Base-by-base conservation (phyloP, 495 filamentous ascomycete species). In the Daldinia caldariorum region DNA sequence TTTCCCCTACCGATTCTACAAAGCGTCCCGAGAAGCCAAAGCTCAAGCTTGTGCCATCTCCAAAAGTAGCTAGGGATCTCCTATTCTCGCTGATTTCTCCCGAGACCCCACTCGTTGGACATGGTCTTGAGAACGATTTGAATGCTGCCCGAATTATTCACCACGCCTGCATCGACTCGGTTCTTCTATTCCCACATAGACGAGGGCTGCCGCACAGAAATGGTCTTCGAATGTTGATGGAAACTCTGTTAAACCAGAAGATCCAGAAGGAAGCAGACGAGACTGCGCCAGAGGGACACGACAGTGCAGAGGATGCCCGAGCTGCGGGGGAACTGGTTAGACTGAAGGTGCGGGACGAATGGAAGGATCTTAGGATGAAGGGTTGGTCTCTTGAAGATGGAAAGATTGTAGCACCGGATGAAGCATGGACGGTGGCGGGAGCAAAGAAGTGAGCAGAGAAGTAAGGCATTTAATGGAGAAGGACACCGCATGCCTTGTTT, bases 121-220 rank as follows among this genome's bases (percentile, higher is more conserved):
- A 99, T 78, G 94, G 92, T 6, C 88, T 98, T 9, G 95, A 98
- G 74, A 99, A 99, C 75, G 95, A 99, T 74, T 84, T 99, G 22
- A 95, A 95, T 75, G 86, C 88, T 13, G 81, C 89, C 51, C 89
- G 95, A 12, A 83, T 99, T 47, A 89, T 96, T 50, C 95, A 99
- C 72, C 91, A 89, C 0, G 89, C 85, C 1, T 84, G 97, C 51
- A 85, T 98, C 70, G 95, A 99, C 79, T 97, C 94, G 2, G 87
- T 91, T 22, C 79, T 97, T 0, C 86, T 97, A 0, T 99, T 87
- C 76, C 94, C 94, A 0, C 91, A 95, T 70, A 86, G 80, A 18
- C 80, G 81, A 3, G 92, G 93, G 13, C 81, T 97, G 2, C 95
- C 95, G 0, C 80, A 87, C 51, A 89, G 96, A 32, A 84, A 90